Evolutionary conservation across 495 filamentous ascomycete genomes (phyloP), one percentile per base, ranked within the genome.

Genomic region (Daldinia grandis): DNA sequence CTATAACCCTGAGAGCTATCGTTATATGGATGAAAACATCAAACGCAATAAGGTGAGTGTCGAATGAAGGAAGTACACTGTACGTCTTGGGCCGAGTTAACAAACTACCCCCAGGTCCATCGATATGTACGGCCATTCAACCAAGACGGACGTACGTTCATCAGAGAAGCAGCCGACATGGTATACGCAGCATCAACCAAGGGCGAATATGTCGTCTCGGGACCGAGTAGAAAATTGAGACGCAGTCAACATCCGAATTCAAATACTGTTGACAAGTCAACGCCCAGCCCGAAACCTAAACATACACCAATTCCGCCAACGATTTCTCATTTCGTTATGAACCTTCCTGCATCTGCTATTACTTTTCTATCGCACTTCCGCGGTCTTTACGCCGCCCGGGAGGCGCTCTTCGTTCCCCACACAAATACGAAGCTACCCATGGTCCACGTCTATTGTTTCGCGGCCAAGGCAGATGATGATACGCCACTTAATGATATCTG

Each of bases 291-390:
- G 6, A 73, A 80, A 14, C 82, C 81, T 14, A 80, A 78, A 24
- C 80, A 81, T 53, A 78, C 86, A 57, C 82, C 85, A 30, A 78
- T 87, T 30, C 92, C 91, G 3, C 86, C 88, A 0, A 87, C 90
- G 25, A 93, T 98, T 77, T 84, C 87, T 28, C 95, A 99, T 82
- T 98, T 93, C 76, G 90, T 98, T 58, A 96, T 99, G 91, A 99
- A 99, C 79, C 92, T 99, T 4, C 95, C 95, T 8, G 96, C 94
- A 5, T 88, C 86, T 2, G 95, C 95, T 0, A 88, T 94, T 66
- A 87, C 88, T 62, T 99, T 99, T 79, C 83, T 99, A 5, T 87
- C 89, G n/a, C 85, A 89, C 33, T 98, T 94, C 85, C 86, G 88
- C 15, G 95, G 96, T 8, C 77, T 97, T 14, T 98, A 98, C 74